A percentile compares a stretch with the other conserved stretches of the same genome.
phyloP scores from a whole-genome alignment of 2,329 filamentous ascomycete species.

The Fusarium papillatum region DNA sequence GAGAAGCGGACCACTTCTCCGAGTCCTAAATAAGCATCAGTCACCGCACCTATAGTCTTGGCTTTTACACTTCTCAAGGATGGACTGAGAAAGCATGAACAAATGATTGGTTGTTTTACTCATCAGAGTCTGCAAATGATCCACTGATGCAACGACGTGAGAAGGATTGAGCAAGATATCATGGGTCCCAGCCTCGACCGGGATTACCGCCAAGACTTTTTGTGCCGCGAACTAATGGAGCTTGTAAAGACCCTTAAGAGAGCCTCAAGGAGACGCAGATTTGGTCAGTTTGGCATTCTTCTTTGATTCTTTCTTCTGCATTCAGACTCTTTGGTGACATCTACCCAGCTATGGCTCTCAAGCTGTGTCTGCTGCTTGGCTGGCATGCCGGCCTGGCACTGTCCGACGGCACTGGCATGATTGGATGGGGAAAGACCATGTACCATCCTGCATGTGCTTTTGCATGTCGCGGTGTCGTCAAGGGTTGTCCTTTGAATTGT shows the following conservation, averaged over 20 bases:
- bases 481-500: constrained; percentile 44
- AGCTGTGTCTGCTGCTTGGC: constrained; percentile 1
- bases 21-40: background rate
- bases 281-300: background rate
- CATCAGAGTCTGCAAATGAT: background rate
- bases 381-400: constrained; percentile 2
- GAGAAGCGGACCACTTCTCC: background rate
- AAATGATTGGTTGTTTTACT: background rate
- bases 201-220: background rate
- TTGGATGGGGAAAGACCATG: constrained; percentile 52
- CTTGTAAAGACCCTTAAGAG: background rate
- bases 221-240: background rate
- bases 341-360: background rate
- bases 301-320: background rate
- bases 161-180: constrained; percentile 17
- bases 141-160: background rate
- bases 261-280: background rate
- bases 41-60: background rate
- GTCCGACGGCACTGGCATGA: constrained; percentile 45
- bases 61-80: background rate
- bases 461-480: constrained; percentile 49
- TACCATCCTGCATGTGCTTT: constrained; percentile 53
- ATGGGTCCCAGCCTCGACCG: background rate
- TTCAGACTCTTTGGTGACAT: background rate
- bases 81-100: background rate